phyloP scores from a whole-genome alignment of 176 grass and related monocot species.

The Poa annua region DNA sequence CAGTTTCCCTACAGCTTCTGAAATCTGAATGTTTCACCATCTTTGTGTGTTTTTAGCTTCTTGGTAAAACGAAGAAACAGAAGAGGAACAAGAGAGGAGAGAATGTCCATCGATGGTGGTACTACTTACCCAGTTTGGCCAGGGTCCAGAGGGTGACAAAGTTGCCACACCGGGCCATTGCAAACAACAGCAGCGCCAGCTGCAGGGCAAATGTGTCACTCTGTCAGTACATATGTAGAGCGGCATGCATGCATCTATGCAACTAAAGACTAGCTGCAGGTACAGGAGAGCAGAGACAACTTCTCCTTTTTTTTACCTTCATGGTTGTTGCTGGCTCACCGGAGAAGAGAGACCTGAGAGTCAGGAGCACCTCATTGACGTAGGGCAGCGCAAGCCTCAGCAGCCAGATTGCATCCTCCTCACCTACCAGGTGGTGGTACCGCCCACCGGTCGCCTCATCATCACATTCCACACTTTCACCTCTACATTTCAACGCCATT shows the following conservation, averaged over 20 bases:
- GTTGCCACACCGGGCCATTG: conserved; percentile 84
- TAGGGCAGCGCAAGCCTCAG: conserved; percentile 79
- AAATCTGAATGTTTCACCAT: not conserved
- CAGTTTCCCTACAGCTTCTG: not conserved
- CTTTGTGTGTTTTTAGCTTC: not conserved
- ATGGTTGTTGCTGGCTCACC: conserved; percentile 90
- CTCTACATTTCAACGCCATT: conserved; percentile 43
- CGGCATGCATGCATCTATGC: conserved; percentile 25
- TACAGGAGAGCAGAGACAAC: not conserved
- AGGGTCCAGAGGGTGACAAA: conserved; percentile 82
- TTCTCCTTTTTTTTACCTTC: conserved; percentile 61
- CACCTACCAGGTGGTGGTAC: conserved; percentile 67
- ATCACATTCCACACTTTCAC: conserved; percentile 54
- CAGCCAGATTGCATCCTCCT: conserved; percentile 96
- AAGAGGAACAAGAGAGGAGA: not conserved
- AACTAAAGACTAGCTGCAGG: not conserved
- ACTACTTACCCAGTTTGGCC: conserved; percentile 71
- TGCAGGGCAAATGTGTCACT: conserved; percentile 56
- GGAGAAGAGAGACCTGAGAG: conserved; percentile 73
- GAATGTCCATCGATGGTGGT: not conserved
- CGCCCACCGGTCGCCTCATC: conserved; percentile 43
- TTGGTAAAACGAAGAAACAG: conserved; percentile 19
- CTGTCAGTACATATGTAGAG: conserved; percentile 50
- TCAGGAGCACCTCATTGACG: conserved; percentile 85
- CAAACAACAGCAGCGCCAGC: conserved; percentile 89